Evolutionary conservation across 2,329 filamentous ascomycete species (phyloP).

Genomic region (Cylindrodendrum hubeiense): DNA sequence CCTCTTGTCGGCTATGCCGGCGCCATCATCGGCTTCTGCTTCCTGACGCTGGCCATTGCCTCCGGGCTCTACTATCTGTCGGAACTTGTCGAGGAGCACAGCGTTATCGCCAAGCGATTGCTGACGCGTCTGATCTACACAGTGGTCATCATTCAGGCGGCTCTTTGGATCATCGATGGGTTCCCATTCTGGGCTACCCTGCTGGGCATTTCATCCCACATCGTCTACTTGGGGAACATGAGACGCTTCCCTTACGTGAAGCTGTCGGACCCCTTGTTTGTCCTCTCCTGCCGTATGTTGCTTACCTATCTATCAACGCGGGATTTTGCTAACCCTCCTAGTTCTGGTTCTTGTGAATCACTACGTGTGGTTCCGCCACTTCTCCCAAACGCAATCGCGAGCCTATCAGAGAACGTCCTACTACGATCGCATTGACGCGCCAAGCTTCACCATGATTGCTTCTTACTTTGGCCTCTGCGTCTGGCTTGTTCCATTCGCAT

Average conservation of each 20-base stretch:
- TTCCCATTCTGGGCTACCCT: constrained; percentile 82
- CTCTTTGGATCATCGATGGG: constrained; percentile 85
- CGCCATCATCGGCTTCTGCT: constrained; percentile 88
- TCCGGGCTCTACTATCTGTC: constrained; percentile 99
- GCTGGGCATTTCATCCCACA: constrained; percentile 83
- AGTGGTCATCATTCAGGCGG: constrained; percentile 79
- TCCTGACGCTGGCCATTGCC: constrained; percentile 94
- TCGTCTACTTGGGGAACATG: constrained; percentile 91
- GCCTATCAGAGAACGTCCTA: constrained; percentile 71
- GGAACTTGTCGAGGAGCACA: constrained; percentile 97
- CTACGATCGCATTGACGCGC: constrained; percentile 74
- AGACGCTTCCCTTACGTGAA: constrained; percentile 81
- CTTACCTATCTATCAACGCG: rapidly evolving
- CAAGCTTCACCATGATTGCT: constrained; percentile 92
- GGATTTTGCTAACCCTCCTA: constrained; percentile 49
- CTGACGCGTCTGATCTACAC: constrained; percentile 87
- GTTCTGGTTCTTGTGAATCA: constrained; percentile 90
- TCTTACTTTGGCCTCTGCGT: constrained; percentile 97
- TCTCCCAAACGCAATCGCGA: constrained; percentile 73
- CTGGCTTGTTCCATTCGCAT: constrained; percentile 94
- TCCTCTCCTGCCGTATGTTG: constrained; percentile 81
- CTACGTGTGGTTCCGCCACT: constrained; percentile 96
- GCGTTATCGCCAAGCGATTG: constrained; percentile 90
- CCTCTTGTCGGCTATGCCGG: constrained; percentile 92
- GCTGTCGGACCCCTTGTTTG: constrained; percentile 87